A percentile compares a stretch with the other conserved stretches of the same genome.
Conservation (phyloP, 2,329 filamentous ascomycete species). For the Fusarium musae region DNA sequence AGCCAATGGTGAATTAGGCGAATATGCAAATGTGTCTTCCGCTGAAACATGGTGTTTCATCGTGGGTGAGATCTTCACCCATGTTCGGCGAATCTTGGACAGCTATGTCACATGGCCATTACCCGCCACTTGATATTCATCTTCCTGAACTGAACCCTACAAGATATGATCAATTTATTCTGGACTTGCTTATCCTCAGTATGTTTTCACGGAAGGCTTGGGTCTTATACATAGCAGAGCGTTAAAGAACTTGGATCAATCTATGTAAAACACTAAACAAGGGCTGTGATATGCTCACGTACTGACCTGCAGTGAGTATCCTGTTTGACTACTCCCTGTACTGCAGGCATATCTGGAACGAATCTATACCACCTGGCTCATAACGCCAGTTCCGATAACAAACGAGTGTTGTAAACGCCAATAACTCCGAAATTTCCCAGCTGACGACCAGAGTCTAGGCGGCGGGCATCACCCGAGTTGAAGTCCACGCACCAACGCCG, state of each 20-base stretch:
- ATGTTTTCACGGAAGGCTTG: accelerated
- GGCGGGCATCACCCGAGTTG: accelerated
- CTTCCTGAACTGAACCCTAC: accelerated
- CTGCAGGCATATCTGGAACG: not conserved
- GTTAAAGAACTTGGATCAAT: not conserved
- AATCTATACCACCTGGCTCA: not conserved
- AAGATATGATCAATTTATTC: accelerated
- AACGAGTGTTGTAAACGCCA: not conserved
- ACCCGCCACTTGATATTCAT: not conserved
- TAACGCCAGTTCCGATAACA: not conserved
- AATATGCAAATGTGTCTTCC: not conserved
- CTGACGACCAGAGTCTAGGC: not conserved
- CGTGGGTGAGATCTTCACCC: not conserved
- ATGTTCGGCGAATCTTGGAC: not conserved
- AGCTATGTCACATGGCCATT: not conserved
- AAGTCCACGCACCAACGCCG: not conserved
- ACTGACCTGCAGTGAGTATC: not conserved
- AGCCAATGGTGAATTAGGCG: not conserved
- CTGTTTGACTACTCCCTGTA: not conserved
- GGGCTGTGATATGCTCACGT: not conserved
- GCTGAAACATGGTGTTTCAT: not conserved
- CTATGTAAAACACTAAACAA: not conserved
- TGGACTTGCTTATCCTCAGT: accelerated
- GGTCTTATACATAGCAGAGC: accelerated
- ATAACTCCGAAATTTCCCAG: accelerated